phyloP scores from a whole-genome alignment of 148 eudicot species.

The Chenopodium album region DNA sequence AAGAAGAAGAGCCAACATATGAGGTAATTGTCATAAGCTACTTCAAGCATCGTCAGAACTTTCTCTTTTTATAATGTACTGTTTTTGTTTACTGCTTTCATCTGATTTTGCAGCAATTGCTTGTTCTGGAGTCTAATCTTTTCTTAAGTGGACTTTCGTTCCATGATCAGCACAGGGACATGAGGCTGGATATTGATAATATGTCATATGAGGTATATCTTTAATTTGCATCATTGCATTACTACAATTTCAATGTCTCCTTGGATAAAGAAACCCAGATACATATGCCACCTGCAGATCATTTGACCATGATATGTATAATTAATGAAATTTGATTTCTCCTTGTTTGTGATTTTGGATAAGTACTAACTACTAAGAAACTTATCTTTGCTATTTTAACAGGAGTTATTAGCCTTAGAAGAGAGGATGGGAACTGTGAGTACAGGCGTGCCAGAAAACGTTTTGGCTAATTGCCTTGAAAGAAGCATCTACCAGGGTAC shows the following conservation, averaged over 20 bases:
- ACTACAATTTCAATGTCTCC: not conserved
- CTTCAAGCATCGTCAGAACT: not conserved
- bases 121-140: conserved; percentile 74
- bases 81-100: not conserved
- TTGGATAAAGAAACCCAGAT: not conserved
- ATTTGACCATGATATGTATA: not conserved
- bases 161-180: conserved; percentile 88
- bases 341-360: not conserved
- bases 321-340: not conserved
- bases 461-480: conserved; percentile 54
- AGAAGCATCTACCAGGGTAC: conserved; percentile 46
- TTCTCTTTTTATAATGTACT: not conserved
- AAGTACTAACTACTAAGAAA: not conserved
- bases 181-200: conserved; percentile 95
- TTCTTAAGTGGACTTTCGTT: conserved; percentile 65
- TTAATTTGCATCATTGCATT: not conserved
- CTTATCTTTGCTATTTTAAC: conserved; percentile 5
- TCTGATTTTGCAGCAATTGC: conserved; percentile 56
- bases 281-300: not conserved
- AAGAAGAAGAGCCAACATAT: conserved; percentile 68
- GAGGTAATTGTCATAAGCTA: conserved; percentile 50
- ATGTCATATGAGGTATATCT: conserved; percentile 84
- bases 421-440: conserved; percentile 93
- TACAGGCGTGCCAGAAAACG: conserved; percentile 79
- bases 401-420: conserved; percentile 92